These are phyloP conservation scores for Metschnikowia henanensis DNA, from an alignment of 805 yeast genomes.

Conservation along the genomic window DNA sequence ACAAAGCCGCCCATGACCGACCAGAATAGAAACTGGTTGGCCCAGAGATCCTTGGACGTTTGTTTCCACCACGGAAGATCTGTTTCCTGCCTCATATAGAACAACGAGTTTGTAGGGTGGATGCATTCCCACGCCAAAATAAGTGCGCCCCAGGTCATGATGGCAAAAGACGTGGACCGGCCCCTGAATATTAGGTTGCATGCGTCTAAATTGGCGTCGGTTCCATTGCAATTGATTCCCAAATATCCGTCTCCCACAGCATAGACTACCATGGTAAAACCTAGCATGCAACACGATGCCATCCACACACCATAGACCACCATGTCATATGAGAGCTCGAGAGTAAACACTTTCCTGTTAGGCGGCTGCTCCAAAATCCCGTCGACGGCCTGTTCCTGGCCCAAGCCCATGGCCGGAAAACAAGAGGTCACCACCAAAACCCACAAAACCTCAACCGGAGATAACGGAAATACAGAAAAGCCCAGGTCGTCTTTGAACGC, in stretches of 20 bases:
- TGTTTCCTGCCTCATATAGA: conserved; percentile 37
- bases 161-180: conserved; percentile 37
- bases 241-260: conserved; percentile 39
- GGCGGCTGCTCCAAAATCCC: conserved; percentile 39
- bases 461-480: conserved; percentile 75
- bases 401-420: conserved; percentile 22
- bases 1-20: conserved; percentile 35
- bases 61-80: conserved; percentile 37
- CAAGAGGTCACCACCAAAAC: conserved; percentile 19
- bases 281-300: conserved; percentile 38
- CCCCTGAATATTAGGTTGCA: conserved; percentile 37
- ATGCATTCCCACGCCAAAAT: conserved; percentile 42
- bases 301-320: conserved; percentile 39
- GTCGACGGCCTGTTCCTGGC: conserved; percentile 37
- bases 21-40: conserved; percentile 37
- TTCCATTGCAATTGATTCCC: conserved; percentile 35
- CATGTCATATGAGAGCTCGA: conserved; percentile 41
- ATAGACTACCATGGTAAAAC: conserved; percentile 36
- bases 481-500: conserved; percentile 63
- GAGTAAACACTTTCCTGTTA: conserved; percentile 35
- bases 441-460: conserved; percentile 34
- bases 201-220: conserved; percentile 14
- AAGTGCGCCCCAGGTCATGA: conserved; percentile 41
- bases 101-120: conserved; percentile 34
- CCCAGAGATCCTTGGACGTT: conserved; percentile 33